phyloP scores from a whole-genome alignment of 345 rosid genomes.

The Sonneratia alba region DNA sequence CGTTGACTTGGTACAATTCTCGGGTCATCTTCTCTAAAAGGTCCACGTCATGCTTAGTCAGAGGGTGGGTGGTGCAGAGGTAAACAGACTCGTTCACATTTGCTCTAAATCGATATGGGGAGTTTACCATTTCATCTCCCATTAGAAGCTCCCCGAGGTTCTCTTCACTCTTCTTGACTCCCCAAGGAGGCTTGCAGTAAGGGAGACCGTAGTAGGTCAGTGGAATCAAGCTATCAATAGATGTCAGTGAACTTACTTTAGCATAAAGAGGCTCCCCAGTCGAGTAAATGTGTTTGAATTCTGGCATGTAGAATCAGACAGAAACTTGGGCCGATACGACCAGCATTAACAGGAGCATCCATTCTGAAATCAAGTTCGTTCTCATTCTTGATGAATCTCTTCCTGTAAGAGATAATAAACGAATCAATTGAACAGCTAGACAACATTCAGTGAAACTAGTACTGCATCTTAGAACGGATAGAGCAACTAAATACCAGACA shows the following conservation, averaged over 20 bases:
- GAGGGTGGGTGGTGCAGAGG: slow-evolving; percentile 14
- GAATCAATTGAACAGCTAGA: neutral
- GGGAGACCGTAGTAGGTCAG: slow-evolving; percentile 70
- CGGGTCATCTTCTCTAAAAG: slow-evolving; percentile 7
- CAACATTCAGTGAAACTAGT: neutral
- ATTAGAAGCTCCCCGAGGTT: slow-evolving; percentile 6
- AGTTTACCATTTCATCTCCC: slow-evolving; percentile 8
- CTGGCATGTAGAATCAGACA: neutral
- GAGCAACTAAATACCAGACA: neutral
- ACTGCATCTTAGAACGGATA: neutral
- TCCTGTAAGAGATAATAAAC: neutral
- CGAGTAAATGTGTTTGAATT: slow-evolving; percentile 36
- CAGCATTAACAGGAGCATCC: neutral
- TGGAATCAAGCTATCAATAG: slow-evolving; percentile 80
- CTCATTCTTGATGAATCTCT: neutral
- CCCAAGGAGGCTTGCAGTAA: slow-evolving; percentile 1
- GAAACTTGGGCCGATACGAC: neutral
- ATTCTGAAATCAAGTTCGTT: neutral
- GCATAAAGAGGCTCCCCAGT: slow-evolving; percentile 33
- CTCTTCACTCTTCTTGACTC: neutral
- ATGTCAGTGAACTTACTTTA: slow-evolving; percentile 83
- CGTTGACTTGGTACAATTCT: slow-evolving; percentile 11
- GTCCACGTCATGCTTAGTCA: slow-evolving; percentile 1
- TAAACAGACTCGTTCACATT: slow-evolving; percentile 9
- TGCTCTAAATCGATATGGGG: slow-evolving; percentile 11